Evolutionary conservation across 2,329 filamentous ascomycete genomes (phyloP), one percentile per base, ranked within the genome.

Genomic region (Dactylellina cionopaga): DNA sequence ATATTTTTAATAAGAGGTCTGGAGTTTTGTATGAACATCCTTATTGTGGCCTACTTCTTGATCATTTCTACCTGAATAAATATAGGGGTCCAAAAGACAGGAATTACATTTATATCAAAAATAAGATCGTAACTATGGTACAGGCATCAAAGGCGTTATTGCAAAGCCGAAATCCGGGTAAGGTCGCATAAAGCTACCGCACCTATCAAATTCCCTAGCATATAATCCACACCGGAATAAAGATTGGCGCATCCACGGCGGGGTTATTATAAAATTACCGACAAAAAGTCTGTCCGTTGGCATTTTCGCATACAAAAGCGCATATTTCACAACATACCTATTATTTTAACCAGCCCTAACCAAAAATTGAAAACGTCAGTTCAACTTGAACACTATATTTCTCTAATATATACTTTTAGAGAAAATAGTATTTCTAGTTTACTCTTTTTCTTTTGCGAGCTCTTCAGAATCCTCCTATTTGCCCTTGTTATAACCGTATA

Each of bases 1-100:
- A 75, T 22, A 75, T 79, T 49, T 78, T 79, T 27, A 77, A 78
- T 25, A 64, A 78, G 70, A 60, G 62, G 22, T 79, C 78, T 7
- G 78, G 76, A 22, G 76, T 70, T 6, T 76, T 78, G 19, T 72
- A 75, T 15, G 77, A 76, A 29, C 74, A 78, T 22, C 66, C 75
- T 7, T 76, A 68, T 3, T 31, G 75, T 7, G 74, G 74, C 7
- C 70, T 79, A n/a, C 75, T 75, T 15, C 75, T 75, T 3, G 78
- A 79, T 35, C 78, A 79, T 56, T 79, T 79, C 17, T 55, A 70
- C 37, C 60, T 79, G 24, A 79, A 79, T 64, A 79, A 79, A 39
- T 79, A 76, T 52, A 62, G 59, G 6, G 71, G 75, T 19, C 75
- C 78, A 10, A 76, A 79, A 19, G 78, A 79, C 39, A 74, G 73